Base-by-base conservation (phyloP, 306 rosid species). In the Vicia faba region DNA sequence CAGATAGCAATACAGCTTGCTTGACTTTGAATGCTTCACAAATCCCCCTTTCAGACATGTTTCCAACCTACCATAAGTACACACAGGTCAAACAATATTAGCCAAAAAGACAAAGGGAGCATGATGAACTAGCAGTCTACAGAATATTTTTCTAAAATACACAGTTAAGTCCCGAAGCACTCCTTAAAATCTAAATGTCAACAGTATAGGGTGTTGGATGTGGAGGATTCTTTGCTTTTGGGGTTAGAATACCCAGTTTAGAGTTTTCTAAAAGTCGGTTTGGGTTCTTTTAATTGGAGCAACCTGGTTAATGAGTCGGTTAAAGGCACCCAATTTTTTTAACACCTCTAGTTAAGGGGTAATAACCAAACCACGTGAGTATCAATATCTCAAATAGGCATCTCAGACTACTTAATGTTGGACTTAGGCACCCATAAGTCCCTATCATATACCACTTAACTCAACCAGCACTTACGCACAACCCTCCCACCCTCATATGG, bases 1-100 rank as follows among this genome's bases (percentile, higher is more conserved):
- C 81, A 57, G 99, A 95, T 25, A 90, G 88, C 82, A 93, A 76
- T 29, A 93, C 85, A 31, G 99, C 97, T 45, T 90, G 96, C 91
- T 93, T 93, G 45, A 90, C 97, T 79, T 90, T 88, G 78, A 93
- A 93, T 5, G 97, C 65, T 81, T 95, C 99, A 20, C 76, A 85
- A 31, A 90, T 95, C 9, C 99, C 99, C 25, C 73, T 73, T 55
- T 78, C 92, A 2, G 86, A 85, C 97, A 95, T 90, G 80, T 95
- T 89, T 61, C 99, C 99, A 5, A 95, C 96, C 97, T 90, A 63
- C 45, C 64, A 72, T n/a, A 79, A 51, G 49, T 50, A 64, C 31
- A 25, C 26, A 40, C 38, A 39, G 23, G 23, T 40, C 18, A 73
- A 63, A 64, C 40, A 14, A 13, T 50, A 39, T 71, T 48, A 75